These are phyloP conservation scores for Luvunga scandens DNA, from an alignment of 345 rosid genomes.

Conservation along the genomic window DNA sequence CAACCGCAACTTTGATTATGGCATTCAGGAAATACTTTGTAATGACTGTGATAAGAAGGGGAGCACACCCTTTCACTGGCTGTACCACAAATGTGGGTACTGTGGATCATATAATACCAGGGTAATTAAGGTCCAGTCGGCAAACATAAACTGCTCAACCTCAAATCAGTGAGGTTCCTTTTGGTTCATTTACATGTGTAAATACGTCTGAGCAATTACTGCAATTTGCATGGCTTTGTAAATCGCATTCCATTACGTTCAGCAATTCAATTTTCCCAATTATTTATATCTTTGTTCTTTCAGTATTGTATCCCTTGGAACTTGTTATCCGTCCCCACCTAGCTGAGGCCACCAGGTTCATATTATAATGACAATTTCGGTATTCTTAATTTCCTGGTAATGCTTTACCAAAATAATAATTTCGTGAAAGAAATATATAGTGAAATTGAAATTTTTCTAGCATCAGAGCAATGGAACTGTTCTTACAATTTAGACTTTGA, in stretches of 20 bases:
- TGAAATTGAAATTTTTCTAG: conserved; percentile 1
- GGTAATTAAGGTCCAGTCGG: conserved; percentile 30
- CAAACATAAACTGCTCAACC: conserved; percentile 17
- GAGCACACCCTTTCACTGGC: conserved; percentile 64
- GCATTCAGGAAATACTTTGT: conserved; percentile 65
- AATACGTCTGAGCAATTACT: not conserved
- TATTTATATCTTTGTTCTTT: not conserved
- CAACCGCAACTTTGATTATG: not conserved
- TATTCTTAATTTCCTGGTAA: not conserved
- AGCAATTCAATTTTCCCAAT: not conserved
- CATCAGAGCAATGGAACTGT: not conserved
- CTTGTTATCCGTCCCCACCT: not conserved
- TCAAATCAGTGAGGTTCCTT: conserved; percentile 11
- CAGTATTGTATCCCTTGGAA: not conserved
- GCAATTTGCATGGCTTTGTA: conserved; percentile 2
- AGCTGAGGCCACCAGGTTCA: not conserved
- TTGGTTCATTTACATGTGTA: conserved; percentile 11
- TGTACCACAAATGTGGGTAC: conserved; percentile 62
- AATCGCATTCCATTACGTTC: not conserved
- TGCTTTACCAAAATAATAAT: not conserved
- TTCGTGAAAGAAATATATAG: not conserved
- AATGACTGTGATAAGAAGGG: conserved; percentile 76
- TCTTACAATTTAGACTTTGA: not conserved
- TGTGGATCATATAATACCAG: conserved; percentile 73
- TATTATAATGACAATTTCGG: not conserved